These are phyloP conservation scores for Hymenoscyphus repandus DNA, from an alignment of 2,329 filamentous ascomycete genomes.

Conservation along the genomic window DNA sequence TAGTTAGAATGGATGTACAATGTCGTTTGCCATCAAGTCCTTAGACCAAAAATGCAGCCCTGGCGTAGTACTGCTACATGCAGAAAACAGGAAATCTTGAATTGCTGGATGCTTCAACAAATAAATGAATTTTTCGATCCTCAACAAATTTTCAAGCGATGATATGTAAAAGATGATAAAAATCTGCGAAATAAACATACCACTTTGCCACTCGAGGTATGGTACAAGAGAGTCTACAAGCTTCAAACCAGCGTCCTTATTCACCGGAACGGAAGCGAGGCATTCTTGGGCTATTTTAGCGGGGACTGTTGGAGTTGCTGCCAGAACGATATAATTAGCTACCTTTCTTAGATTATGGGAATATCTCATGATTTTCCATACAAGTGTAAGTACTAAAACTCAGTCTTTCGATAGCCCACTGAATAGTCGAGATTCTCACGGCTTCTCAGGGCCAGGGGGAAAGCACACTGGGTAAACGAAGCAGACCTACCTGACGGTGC, in stretches of 20 bases:
- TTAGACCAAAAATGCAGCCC: no score
- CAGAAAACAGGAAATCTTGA: no score
- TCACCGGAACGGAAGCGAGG: conserved; percentile 27
- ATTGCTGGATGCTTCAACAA: no score
- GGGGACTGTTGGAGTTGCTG: conserved; percentile 26
- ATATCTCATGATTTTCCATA: no score
- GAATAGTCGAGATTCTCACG: no score
- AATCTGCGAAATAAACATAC: conserved; percentile 9
- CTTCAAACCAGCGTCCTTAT: conserved; percentile 21
- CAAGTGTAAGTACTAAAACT: no score
- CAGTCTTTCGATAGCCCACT: no score
- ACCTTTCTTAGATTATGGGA: neutral
- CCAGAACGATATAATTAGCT: neutral
- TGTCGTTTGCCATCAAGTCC: no score
- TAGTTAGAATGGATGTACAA: neutral
- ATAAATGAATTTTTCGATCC: neutral
- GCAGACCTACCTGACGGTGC: conserved; percentile 19
- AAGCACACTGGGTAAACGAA: neutral
- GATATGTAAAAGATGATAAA: neutral
- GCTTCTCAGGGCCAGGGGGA: no score
- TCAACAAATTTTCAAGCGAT: neutral
- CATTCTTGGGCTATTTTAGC: conserved; percentile 28
- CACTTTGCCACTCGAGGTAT: conserved; percentile 30
- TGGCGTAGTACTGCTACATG: no score
- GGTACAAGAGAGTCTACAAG: conserved; percentile 24